A percentile compares a stretch with the other conserved stretches of the same genome.
Conservation (phyloP, 306 rosid genomes). For the Notholithocarpus densiflorus region DNA sequence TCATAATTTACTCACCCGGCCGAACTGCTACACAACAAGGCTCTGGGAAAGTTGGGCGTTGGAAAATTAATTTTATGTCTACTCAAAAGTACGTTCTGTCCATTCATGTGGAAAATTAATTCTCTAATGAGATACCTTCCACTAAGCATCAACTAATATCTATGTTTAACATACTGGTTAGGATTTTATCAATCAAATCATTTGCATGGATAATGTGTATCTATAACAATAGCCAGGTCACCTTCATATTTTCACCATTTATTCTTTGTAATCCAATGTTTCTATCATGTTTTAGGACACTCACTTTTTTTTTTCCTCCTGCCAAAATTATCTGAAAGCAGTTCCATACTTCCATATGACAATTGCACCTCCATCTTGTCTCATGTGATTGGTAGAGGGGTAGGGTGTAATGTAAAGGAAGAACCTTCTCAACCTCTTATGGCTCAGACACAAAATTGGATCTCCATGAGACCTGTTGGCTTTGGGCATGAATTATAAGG, state of each 20-base stretch:
- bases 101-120: neutral
- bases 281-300: neutral
- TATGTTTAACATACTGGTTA: neutral
- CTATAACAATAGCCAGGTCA: neutral
- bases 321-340: neutral
- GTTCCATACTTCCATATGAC: neutral
- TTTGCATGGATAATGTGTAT: neutral
- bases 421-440: neutral
- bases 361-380: neutral
- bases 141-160: neutral
- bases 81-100: constrained; percentile 32
- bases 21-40: constrained; percentile 38
- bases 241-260: neutral
- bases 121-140: neutral
- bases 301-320: neutral
- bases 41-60: constrained; percentile 31
- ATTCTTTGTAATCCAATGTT: neutral
- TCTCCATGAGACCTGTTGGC: neutral
- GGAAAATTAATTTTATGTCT: constrained; percentile 35
- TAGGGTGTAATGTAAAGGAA: neutral
- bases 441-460: neutral
- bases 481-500: neutral
- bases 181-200: neutral
- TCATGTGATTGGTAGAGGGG: neutral
- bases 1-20: constrained; percentile 32